A percentile compares a stretch with the other conserved stretches of the same genome.
Evolutionary conservation across 495 filamentous ascomycete genomes (phyloP).

Genomic region (Aspergillus indologenus): DNA sequence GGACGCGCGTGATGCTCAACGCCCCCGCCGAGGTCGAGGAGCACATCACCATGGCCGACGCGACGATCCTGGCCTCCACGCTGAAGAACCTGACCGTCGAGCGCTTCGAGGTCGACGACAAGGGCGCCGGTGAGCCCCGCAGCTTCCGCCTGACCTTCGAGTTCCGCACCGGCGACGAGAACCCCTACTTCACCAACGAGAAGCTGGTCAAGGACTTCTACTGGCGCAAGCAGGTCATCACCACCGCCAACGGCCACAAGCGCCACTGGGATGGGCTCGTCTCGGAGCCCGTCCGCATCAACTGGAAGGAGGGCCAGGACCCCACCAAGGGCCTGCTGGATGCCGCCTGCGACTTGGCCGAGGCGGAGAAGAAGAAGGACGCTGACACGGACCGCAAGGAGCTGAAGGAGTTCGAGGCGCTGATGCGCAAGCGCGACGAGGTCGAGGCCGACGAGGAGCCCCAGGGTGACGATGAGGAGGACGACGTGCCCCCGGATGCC

Average conservation of each 20-base stretch:
- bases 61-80: conserved; percentile 57
- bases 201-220: conserved; percentile 87
- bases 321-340: conserved; percentile 75
- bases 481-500: conserved; percentile 50
- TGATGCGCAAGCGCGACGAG: conserved; percentile 45
- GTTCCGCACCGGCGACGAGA: conserved; percentile 49
- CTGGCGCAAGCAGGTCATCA: conserved; percentile 56
- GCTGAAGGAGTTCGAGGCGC: conserved; percentile 50
- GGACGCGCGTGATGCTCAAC: conserved; percentile 81
- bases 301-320: conserved; percentile 85
- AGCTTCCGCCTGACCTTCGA: conserved; percentile 45
- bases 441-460: conserved; percentile 23
- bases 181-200: conserved; percentile 70
- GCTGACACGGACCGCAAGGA: conserved; percentile 26
- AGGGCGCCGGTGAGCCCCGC: conserved; percentile 49
- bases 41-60: conserved; percentile 76
- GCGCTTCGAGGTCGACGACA: conserved; percentile 70
- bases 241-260: conserved; percentile 43
- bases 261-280: conserved; percentile 67
- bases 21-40: conserved; percentile 79
- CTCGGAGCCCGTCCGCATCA: conserved; percentile 78
- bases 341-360: conserved; percentile 63
- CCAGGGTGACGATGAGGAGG: conserved; percentile 42
- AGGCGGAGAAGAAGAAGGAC: conserved; percentile 56
- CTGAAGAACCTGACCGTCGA: conserved; percentile 64